Percentiles rank a stretch among this genome's conserved stretches.
Conservation (phyloP, 129 eudicot genomes). For the Helianthus annuus region DNA sequence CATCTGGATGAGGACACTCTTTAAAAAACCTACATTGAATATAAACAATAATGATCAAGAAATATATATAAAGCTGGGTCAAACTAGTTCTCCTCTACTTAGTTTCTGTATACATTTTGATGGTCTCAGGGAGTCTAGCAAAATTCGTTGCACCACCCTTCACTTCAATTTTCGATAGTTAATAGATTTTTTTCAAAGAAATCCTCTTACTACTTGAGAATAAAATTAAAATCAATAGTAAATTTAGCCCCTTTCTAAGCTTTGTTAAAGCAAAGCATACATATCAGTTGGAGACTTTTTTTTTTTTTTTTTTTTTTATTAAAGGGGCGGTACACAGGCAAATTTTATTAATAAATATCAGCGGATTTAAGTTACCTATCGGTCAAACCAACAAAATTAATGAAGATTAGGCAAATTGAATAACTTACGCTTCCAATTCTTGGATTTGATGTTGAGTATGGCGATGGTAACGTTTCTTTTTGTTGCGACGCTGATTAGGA, state of each 20-base stretch:
- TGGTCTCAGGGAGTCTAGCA: too few relatives aligned
- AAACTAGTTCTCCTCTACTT: neutral
- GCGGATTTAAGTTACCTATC: conserved; percentile 7
- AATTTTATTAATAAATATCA: neutral
- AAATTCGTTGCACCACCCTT: too few relatives aligned
- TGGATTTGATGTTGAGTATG: conserved; percentile 94
- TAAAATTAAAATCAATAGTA: neutral
- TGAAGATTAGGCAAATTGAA: neutral
- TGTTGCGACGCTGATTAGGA: conserved; percentile 78
- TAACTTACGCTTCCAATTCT: conserved; percentile 82
- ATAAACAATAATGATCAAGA: conserved; percentile 7
- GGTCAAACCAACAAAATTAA: neutral
- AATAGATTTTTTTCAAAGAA: neutral
- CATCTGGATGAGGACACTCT: conserved; percentile 98
- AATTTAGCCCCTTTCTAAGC: neutral
- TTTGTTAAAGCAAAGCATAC: conserved; percentile 3
- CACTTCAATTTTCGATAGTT: too few relatives aligned
- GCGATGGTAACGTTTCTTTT: conserved; percentile 97
- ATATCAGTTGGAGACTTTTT: neutral
- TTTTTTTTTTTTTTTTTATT: neutral
- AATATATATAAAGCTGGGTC: neutral
- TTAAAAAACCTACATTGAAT: conserved; percentile 65
- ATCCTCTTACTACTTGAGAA: neutral
- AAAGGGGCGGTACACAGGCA: too few relatives aligned
- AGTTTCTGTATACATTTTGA: neutral